Evolutionary conservation across 164 flowering plant genomes (phyloP), one percentile per base, ranked within the genome.

Genomic region (Chimonanthus salicifolius): DNA sequence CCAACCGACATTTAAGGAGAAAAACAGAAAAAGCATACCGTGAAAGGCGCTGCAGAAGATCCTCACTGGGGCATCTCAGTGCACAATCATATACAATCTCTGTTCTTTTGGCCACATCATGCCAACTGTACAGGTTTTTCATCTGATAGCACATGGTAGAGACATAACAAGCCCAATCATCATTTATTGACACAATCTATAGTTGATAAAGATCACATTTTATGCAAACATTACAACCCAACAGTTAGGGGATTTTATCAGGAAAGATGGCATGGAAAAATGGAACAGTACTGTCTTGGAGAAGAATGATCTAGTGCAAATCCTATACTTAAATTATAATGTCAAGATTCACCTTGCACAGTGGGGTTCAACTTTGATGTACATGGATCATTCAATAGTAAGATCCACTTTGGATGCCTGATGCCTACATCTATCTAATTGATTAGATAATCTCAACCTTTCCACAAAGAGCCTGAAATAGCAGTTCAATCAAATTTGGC

Each of bases 61-160:
- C 79, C 80, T 89, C 93, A 81, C 83, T 80, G 18, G 94, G 72
- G 81, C 92, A 94, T 65, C 74, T 80, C 79, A 91, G 72, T 47
- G 98, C 98, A 68, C 86, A 88, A 49, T 91, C 90, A 83, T 96
- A 96, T 5, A 96, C 99, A 74, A 87, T 87, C 77, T 88, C 88
- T 21, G 97, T 96, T 81, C 99, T 87, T 82, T 77, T 87, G 44
- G 99, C 98, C 80, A 94, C 98, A 85, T 96, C 97, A 84, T 87
- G 93, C 99, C 98, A 96, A 76, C 92, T 87, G 69, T 94, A 96
- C 18, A 96, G 83, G 62, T 81, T 78, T 82, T 89, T 94, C 91
- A 96, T 88, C 97, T 95, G 84, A 48, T 20, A 77, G 66, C 47
- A 72, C 54, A 75, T 72, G 67, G 33, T 72, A 73, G 18, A 70